Evolutionary conservation across 345 rosid species (phyloP).

Genomic region (Bruguiera sexangula): DNA sequence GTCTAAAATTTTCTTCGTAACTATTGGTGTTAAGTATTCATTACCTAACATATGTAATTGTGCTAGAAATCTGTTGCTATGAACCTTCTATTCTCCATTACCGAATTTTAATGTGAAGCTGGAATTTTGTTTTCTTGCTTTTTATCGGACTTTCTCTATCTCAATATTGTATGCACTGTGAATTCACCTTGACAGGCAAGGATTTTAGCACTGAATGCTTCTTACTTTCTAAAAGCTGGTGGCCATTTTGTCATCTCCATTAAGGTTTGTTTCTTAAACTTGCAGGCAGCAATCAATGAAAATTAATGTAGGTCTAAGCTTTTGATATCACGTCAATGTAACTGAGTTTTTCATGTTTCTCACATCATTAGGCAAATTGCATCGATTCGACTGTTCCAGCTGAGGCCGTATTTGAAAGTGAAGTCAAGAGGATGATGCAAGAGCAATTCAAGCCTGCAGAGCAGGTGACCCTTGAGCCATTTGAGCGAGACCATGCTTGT

Average conservation of each 20-base stretch:
- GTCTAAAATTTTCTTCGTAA: too few relatives aligned
- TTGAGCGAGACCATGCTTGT: slow-evolving; percentile 95
- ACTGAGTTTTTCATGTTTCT: too few relatives aligned
- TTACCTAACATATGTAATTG: too few relatives aligned
- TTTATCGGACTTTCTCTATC: neutral
- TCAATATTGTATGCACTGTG: neutral
- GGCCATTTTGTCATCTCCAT: slow-evolving; percentile 98
- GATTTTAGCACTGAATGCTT: slow-evolving; percentile 83
- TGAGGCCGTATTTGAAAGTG: slow-evolving; percentile 73
- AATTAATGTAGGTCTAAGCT: too few relatives aligned
- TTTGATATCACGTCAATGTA: too few relatives aligned
- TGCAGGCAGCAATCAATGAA: too few relatives aligned
- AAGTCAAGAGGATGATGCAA: slow-evolving; percentile 78
- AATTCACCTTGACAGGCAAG: slow-evolving; percentile 56
- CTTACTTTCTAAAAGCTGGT: slow-evolving; percentile 81
- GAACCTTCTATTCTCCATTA: too few relatives aligned
- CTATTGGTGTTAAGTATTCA: too few relatives aligned
- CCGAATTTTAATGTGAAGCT: too few relatives aligned
- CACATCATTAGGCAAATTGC: slow-evolving; percentile 65
- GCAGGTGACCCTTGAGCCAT: slow-evolving; percentile 92
- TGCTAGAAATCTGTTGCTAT: too few relatives aligned
- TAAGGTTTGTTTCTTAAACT: slow-evolving; percentile 51
- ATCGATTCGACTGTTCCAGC: slow-evolving; percentile 89
- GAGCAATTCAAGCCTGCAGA: slow-evolving; percentile 88
- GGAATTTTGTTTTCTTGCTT: too few relatives aligned